Conservation (phyloP, 2,329 filamentous ascomycete genomes). For the Neobulgaria alba region DNA sequence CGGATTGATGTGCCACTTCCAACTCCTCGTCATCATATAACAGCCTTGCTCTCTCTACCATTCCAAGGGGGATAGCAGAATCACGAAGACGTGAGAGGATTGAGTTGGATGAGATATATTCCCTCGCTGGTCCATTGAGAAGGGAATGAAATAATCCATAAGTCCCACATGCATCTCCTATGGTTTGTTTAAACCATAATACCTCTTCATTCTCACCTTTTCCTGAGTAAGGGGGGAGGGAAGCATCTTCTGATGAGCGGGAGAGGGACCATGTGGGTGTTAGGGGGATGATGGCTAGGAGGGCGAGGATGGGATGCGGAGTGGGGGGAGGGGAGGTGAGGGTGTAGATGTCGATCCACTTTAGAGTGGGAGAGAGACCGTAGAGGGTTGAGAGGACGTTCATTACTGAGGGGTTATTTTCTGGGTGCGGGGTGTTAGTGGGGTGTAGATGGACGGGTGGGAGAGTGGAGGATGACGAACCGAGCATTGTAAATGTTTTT, state of each 20-base stretch:
- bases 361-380: constrained; percentile 67
- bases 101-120: constrained; percentile 31
- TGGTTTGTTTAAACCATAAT: constrained; percentile 92
- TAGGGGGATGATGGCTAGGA: constrained; percentile 88
- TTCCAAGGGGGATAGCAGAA: constrained; percentile 61
- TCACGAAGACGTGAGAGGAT: constrained; percentile 31
- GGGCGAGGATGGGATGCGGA: constrained; percentile 76
- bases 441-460: too few species aligned
- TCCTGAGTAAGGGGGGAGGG: constrained; percentile 54
- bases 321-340: constrained; percentile 83
- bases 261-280: constrained; percentile 70
- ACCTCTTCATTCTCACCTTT: constrained; percentile 66
- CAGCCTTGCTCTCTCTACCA: constrained; percentile 57
- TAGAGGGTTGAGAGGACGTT: constrained; percentile 73
- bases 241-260: constrained; percentile 63
- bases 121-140: constrained; percentile 66
- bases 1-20: constrained; percentile 69
- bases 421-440: constrained; percentile 10
- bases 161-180: constrained; percentile 84
- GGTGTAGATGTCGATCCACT: constrained; percentile 86
- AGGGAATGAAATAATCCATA: constrained; percentile 82
- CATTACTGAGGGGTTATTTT: constrained; percentile 77
- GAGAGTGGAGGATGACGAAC: constrained; percentile 4
- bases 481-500: constrained; percentile 21
- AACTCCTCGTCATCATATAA: constrained; percentile 70